A percentile compares a stretch with the other conserved stretches of the same genome.
phyloP scores from a whole-genome alignment of 208 protist species.

The Trypanosoma mega region DNA sequence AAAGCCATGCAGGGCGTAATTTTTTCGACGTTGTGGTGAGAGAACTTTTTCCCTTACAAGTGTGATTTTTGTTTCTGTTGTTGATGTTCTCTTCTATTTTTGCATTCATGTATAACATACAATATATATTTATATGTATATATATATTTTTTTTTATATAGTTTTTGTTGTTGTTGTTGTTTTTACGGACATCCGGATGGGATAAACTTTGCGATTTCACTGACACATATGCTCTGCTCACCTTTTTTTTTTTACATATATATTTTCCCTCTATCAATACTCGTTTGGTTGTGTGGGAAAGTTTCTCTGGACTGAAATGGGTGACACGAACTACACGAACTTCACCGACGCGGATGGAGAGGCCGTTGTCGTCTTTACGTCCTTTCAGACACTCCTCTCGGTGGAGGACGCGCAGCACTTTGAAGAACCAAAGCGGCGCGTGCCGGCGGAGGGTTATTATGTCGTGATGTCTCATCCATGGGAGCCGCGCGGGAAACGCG shows the following conservation, averaged over 20 bases:
- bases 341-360: constrained; percentile 14
- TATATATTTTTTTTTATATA: not conserved
- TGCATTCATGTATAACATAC: not conserved
- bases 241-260: too few relatives aligned
- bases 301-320: too few relatives aligned
- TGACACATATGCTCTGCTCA: too few relatives aligned
- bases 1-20: too few relatives aligned
- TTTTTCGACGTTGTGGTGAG: too few relatives aligned
- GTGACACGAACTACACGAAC: not conserved
- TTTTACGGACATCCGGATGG: too few relatives aligned
- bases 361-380: constrained; percentile 15
- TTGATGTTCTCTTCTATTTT: not conserved
- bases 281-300: too few relatives aligned
- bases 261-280: too few relatives aligned
- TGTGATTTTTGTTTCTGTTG: constrained; percentile 1
- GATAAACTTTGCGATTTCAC: too few relatives aligned
- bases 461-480: constrained; percentile 14
- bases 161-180: too few relatives aligned
- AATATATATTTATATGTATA: constrained; percentile 10
- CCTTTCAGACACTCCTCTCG: constrained; percentile 18
- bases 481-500: not conserved
- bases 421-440: not conserved
- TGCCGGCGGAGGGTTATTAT: constrained; percentile 22
- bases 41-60: too few relatives aligned
- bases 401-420: not conserved